Evolutionary conservation across 2,329 filamentous ascomycete genomes (phyloP).

Genomic region (Xylariaceae sp.): DNA sequence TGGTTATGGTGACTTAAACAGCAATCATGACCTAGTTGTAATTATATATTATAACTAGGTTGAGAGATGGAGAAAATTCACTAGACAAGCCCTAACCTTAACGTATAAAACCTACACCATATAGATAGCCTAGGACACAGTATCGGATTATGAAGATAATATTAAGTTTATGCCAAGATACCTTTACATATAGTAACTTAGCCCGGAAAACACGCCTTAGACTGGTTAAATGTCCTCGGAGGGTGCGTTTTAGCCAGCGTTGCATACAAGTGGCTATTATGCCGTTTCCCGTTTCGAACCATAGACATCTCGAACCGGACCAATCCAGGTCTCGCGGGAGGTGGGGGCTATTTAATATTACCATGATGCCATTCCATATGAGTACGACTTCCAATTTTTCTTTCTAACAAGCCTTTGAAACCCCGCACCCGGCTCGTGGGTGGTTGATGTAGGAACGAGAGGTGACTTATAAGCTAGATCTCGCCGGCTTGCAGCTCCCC

Average conservation of each 20-base stretch:
- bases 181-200: too few relatives aligned
- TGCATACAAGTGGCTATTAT: not conserved
- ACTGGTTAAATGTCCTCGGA: not conserved
- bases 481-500: not conserved
- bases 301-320: not conserved
- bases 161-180: too few relatives aligned
- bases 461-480: not conserved
- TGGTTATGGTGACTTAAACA: too few relatives aligned
- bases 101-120: too few relatives aligned
- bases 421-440: not conserved
- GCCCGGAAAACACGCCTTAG: too few relatives aligned
- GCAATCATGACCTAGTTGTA: too few relatives aligned
- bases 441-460: too few relatives aligned
- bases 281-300: not conserved
- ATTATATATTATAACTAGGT: too few relatives aligned
- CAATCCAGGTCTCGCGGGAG: not conserved
- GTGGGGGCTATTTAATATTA: not conserved
- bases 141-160: too few relatives aligned
- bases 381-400: not conserved
- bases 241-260: not conserved
- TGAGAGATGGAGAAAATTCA: too few relatives aligned
- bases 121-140: too few relatives aligned
- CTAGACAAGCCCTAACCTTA: too few relatives aligned
- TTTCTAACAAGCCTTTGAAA: not conserved
- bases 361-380: not conserved